Base-by-base conservation (phyloP, 176 grass and related monocot genomes). In the Rhynchospora breviuscula region DNA sequence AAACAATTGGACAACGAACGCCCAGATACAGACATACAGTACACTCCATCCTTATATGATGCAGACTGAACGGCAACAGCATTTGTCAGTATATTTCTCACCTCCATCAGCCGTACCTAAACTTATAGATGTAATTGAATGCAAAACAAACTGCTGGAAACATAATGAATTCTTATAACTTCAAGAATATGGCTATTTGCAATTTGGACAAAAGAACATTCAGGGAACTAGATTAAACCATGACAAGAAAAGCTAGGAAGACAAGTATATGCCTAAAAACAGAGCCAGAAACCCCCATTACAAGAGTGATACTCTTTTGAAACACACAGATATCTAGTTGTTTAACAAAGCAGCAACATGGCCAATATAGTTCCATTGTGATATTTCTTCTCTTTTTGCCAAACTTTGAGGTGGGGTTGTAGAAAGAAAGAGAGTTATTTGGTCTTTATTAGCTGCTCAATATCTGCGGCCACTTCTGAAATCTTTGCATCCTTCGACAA, bases 381-480 rank as follows among this genome's bases (percentile, higher is more conserved):
- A 15, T 51, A 23, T 75, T 23, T 75, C 12, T 18, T 51, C 26
- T 51, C 73, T 13, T 78, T 33, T 78, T 35, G 23, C 49, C 23
- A 29, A 77, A 77, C 53, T 22, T 81, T 78, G 8, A 63, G 18
- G 26, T 29, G 26, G 26, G 26, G 26, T 0, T 1, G 65, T n/a
- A 63, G 35, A 62, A 10, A 4, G 11, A 23, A 17, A 63, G n/a
- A 64, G 59, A 61, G 15, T 90, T 71, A 93, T 74, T 56, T 47
- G 6, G 72, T 51, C 81, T 91, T 93, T 77, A 89, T 89, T 87
- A 99, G 22, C 9, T 85, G 81, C 87, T 96, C 97, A 8, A 93
- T 93, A 25, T 99, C 97, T 10, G 87, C 86, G 43, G 89, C 97
- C 0, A 92, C 91, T 89, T 96, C 97, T 1, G 91, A 87, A 9